Percentiles rank a stretch among this genome's conserved stretches.
Evolutionary conservation across 140 eudicot species (phyloP).

Genomic region (Stevia rebaudiana): DNA sequence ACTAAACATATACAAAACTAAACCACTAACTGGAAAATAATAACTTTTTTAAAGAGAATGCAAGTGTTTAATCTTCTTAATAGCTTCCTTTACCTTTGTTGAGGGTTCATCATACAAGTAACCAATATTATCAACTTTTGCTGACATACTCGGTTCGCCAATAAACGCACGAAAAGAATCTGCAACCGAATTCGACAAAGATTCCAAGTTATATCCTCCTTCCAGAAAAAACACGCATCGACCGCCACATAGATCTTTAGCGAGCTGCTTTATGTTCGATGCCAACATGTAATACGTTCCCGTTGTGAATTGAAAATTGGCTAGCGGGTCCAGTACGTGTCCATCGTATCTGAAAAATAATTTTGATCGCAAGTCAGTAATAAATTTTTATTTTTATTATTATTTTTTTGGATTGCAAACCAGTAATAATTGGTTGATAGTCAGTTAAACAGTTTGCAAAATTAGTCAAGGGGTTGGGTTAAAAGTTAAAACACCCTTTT

Average conservation of each 20-base stretch:
- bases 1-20: constrained; percentile 12
- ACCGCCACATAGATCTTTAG: constrained; percentile 80
- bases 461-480: not conserved
- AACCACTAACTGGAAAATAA: not conserved
- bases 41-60: constrained; percentile 67
- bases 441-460: not conserved
- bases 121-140: constrained; percentile 47
- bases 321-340: constrained; percentile 87
- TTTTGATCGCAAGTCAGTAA: not conserved
- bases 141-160: constrained; percentile 75
- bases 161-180: constrained; percentile 87
- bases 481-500: too few species aligned
- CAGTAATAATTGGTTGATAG: constrained; percentile 4
- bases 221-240: constrained; percentile 91
- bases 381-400: too few species aligned
- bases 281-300: constrained; percentile 92
- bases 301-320: constrained; percentile 81
- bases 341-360: constrained; percentile 65
- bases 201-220: constrained; percentile 84
- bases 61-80: constrained; percentile 59
- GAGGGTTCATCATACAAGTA: constrained; percentile 87
- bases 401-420: not conserved
- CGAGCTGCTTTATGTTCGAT: constrained; percentile 72
- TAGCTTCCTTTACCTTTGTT: constrained; percentile 58
- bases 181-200: constrained; percentile 76